phyloP scores from a whole-genome alignment of 1,139 yeast species.

The Nakaseomyces delphensis region DNA sequence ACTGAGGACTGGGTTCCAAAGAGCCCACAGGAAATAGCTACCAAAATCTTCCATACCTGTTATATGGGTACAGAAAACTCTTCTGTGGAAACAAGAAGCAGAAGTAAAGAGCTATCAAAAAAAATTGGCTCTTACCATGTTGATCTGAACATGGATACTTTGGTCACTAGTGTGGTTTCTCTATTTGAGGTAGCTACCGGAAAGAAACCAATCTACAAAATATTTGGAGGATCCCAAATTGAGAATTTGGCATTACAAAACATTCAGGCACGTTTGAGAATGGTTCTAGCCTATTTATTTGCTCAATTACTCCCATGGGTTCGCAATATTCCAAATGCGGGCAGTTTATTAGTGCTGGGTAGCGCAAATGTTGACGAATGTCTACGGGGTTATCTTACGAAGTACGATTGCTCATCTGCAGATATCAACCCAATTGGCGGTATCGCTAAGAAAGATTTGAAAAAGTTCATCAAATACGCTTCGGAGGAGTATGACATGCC shows the following conservation, averaged over 20 bases:
- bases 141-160: slow-evolving; percentile 81
- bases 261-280: slow-evolving; percentile 89
- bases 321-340: slow-evolving; percentile 46
- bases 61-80: slow-evolving; percentile 96
- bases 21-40: slow-evolving; percentile 68
- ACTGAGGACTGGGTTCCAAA: slow-evolving; percentile 54
- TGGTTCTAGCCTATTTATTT: slow-evolving; percentile 88
- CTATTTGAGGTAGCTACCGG: slow-evolving; percentile 88
- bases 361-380: slow-evolving; percentile 98
- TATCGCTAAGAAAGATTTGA: slow-evolving; percentile 85
- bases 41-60: slow-evolving; percentile 71
- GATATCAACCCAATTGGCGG: slow-evolving; percentile 98
- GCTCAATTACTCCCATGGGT: slow-evolving; percentile 97
- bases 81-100: slow-evolving; percentile 68
- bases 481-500: slow-evolving; percentile 62
- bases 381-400: slow-evolving; percentile 87
- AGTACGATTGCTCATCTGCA: slow-evolving; percentile 94
- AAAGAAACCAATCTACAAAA: slow-evolving; percentile 73
- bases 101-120: slow-evolving; percentile 72
- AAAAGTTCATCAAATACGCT: slow-evolving; percentile 77
- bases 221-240: slow-evolving; percentile 85
- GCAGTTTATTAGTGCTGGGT: slow-evolving; percentile 82
- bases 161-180: slow-evolving; percentile 63
- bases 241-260: slow-evolving; percentile 92
- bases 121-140: slow-evolving; percentile 83